Conservation (phyloP, 1,139 yeast species). For the Candida sanyaensis region DNA sequence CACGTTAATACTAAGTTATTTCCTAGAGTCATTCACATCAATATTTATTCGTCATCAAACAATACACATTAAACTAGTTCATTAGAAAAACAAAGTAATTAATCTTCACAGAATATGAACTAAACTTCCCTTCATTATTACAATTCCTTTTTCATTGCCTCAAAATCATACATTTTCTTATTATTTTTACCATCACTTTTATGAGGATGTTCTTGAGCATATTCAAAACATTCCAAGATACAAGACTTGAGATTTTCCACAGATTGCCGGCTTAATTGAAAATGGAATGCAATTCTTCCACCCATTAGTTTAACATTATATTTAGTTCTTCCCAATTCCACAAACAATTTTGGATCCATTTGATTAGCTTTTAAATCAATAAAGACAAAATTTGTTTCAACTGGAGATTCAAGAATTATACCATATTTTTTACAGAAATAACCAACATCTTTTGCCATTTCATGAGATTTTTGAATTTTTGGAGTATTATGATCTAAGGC, state of each 20-base stretch:
- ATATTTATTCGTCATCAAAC: no score
- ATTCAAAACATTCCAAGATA: slow-evolving; percentile 56
- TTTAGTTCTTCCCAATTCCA: slow-evolving; percentile 53
- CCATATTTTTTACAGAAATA: slow-evolving; percentile 49
- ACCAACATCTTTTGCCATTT: slow-evolving; percentile 68
- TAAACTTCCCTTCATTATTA: no score
- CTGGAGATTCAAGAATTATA: slow-evolving; percentile 69
- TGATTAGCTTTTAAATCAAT: slow-evolving; percentile 62
- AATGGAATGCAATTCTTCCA: slow-evolving; percentile 81
- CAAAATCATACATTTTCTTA: slow-evolving; percentile 35
- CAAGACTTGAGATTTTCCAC: slow-evolving; percentile 66
- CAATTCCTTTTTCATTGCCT: slow-evolving; percentile 19
- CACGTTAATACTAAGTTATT: no score
- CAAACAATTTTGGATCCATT: slow-evolving; percentile 60
- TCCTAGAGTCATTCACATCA: no score
- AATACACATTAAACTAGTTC: no score
- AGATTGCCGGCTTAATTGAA: slow-evolving; percentile 68
- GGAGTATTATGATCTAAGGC: slow-evolving; percentile 79
- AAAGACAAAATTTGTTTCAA: slow-evolving; percentile 85
- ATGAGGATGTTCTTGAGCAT: slow-evolving; percentile 33
- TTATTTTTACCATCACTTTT: slow-evolving; percentile 22
- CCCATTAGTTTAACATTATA: slow-evolving; percentile 71
- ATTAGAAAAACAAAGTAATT: no score
- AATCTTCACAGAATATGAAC: no score
- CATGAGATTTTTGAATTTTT: slow-evolving; percentile 61